Evolutionary conservation across 2,329 filamentous ascomycete genomes (phyloP).

Genomic region (Xylariales sp.): DNA sequence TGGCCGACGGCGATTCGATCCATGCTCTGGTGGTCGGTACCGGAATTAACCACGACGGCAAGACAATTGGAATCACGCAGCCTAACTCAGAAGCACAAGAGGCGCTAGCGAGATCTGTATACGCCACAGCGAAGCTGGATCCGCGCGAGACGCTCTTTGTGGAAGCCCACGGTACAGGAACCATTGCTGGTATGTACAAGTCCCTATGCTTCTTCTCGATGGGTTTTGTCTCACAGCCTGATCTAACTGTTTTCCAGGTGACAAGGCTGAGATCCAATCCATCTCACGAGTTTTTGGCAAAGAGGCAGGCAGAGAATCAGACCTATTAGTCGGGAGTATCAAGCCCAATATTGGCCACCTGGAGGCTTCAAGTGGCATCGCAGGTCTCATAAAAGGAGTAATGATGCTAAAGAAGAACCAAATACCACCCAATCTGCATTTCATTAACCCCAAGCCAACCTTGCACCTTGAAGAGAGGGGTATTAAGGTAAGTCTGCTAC

Average conservation of each 20-base stretch:
- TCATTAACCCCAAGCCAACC: slow-evolving; percentile 12
- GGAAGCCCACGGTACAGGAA: slow-evolving; percentile 44
- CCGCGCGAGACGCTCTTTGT: slow-evolving; percentile 25
- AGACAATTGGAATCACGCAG: slow-evolving; percentile 14
- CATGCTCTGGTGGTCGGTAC: slow-evolving; percentile 29
- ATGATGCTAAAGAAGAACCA: slow-evolving; percentile 21
- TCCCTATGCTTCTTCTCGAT: no score
- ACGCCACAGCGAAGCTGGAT: slow-evolving; percentile 15
- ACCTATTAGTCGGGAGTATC: slow-evolving; percentile 14
- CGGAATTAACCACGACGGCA: slow-evolving; percentile 32
- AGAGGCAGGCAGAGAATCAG: slow-evolving; percentile 1
- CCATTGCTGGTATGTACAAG: slow-evolving; percentile 12
- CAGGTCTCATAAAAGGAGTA: slow-evolving; percentile 26
- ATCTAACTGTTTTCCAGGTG: slow-evolving; percentile 34
- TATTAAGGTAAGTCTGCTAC: slow-evolving; percentile 1
- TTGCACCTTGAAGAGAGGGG: slow-evolving; percentile 3
- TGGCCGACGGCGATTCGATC: slow-evolving; percentile 39
- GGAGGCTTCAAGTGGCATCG: slow-evolving; percentile 27
- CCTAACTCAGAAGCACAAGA: slow-evolving; percentile 26
- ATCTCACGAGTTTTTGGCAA: slow-evolving; percentile 12
- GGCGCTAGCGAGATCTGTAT: slow-evolving; percentile 25
- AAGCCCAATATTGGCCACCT: slow-evolving; percentile 33
- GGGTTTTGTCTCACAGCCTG: no score
- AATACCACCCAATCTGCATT: slow-evolving; percentile 20
- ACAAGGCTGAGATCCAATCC: slow-evolving; percentile 31